Evolutionary conservation across 2,329 filamentous ascomycete species (phyloP).

Genomic region (Escovopsis sp.): DNA sequence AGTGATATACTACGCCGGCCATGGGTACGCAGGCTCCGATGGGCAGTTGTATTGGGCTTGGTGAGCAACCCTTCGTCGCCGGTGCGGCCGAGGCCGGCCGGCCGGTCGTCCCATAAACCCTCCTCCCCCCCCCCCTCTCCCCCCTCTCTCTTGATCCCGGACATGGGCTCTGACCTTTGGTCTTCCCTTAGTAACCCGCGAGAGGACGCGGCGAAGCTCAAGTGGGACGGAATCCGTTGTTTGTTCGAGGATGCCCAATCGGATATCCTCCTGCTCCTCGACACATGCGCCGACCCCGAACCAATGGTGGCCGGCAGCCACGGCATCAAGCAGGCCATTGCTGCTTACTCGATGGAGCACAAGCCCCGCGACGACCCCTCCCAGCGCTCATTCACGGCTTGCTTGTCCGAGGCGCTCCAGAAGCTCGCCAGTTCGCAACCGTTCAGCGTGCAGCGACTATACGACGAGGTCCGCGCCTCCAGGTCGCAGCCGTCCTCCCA

Average conservation of each 20-base stretch:
- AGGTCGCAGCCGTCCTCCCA: slow-evolving; percentile 29
- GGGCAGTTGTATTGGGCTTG: slow-evolving; percentile 52
- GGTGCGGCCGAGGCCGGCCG: neutral
- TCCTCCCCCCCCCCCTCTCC: slow-evolving; percentile 6
- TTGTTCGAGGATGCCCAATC: slow-evolving; percentile 48
- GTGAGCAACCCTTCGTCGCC: slow-evolving; percentile 28
- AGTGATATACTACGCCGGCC: slow-evolving; percentile 50
- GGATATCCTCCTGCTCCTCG: slow-evolving; percentile 47
- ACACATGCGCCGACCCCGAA: slow-evolving; percentile 44
- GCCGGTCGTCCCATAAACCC: slow-evolving; percentile 4
- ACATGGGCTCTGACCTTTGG: slow-evolving; percentile 18
- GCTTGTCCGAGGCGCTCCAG: slow-evolving; percentile 38
- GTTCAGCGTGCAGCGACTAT: slow-evolving; percentile 41
- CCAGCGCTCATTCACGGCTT: slow-evolving; percentile 43
- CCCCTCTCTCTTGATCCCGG: slow-evolving; percentile 1
- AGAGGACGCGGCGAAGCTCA: slow-evolving; percentile 45
- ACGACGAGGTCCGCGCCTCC: slow-evolving; percentile 37
- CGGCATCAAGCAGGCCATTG: slow-evolving; percentile 48
- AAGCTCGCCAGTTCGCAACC: slow-evolving; percentile 38
- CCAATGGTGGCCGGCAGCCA: slow-evolving; percentile 34
- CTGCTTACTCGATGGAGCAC: slow-evolving; percentile 37
- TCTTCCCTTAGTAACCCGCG: slow-evolving; percentile 33
- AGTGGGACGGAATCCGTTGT: slow-evolving; percentile 48
- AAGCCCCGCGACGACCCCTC: slow-evolving; percentile 24
- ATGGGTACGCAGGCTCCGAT: slow-evolving; percentile 43